These are phyloP conservation scores for Herpotrichia juniperi DNA, from an alignment of 2,329 filamentous ascomycete genomes.

Conservation along the genomic window DNA sequence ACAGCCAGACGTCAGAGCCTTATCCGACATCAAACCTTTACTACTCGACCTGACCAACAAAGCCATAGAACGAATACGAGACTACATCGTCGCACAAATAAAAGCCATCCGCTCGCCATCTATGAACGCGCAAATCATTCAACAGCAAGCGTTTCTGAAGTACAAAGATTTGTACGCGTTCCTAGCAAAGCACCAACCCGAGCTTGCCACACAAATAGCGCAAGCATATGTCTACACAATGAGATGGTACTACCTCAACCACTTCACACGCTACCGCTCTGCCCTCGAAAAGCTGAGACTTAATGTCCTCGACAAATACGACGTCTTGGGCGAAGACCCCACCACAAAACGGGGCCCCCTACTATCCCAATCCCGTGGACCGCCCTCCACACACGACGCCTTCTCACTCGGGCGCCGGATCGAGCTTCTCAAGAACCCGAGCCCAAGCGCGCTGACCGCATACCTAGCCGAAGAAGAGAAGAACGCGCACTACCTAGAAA, in stretches of 20 bases:
- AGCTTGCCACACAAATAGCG: slow-evolving; percentile 87
- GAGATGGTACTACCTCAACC: slow-evolving; percentile 95
- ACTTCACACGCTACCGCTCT: slow-evolving; percentile 86
- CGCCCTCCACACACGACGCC: slow-evolving; percentile 75
- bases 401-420: slow-evolving; percentile 88
- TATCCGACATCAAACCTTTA: slow-evolving; percentile 83
- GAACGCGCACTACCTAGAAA: slow-evolving; percentile 82
- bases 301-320: slow-evolving; percentile 80
- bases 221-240: slow-evolving; percentile 98
- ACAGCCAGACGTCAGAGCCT: slow-evolving; percentile 69
- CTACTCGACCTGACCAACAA: slow-evolving; percentile 84
- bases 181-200: slow-evolving; percentile 78
- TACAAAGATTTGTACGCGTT: slow-evolving; percentile 91
- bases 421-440: slow-evolving; percentile 77
- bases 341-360: slow-evolving; percentile 62
- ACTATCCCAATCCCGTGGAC: slow-evolving; percentile 35
- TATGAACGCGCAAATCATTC: slow-evolving; percentile 96
- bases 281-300: slow-evolving; percentile 85
- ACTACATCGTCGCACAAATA: slow-evolving; percentile 93
- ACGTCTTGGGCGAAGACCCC: slow-evolving; percentile 82
- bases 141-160: slow-evolving; percentile 86
- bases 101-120: slow-evolving; percentile 92
- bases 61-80: slow-evolving; percentile 91
- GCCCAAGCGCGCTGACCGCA: slow-evolving; percentile 79
- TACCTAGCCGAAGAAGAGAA: slow-evolving; percentile 92